phyloP scores from a whole-genome alignment of 139 green algal species.

The Chlamydomonas sphaeroides region DNA sequence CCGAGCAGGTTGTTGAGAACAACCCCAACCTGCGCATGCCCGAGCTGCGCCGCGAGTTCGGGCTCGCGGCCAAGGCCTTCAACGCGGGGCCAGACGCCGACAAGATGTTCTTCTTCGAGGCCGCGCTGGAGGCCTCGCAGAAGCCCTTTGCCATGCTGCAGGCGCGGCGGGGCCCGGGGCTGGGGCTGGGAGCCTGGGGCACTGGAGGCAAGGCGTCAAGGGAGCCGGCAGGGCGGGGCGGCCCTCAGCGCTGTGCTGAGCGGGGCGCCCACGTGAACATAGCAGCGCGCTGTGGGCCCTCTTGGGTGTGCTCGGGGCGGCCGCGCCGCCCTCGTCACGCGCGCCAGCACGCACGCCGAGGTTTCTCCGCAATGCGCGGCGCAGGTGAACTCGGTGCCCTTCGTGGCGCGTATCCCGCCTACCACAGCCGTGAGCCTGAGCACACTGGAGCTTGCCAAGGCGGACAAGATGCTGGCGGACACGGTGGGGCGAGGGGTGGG shows the following conservation, averaged over 20 bases:
- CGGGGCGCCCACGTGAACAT: no score
- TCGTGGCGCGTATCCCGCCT: slow-evolving; percentile 58
- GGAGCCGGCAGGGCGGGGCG: no score
- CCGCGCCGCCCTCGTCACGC: no score
- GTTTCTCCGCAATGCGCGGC: neutral
- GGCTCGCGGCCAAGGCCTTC: slow-evolving; percentile 44
- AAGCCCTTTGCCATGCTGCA: slow-evolving; percentile 64
- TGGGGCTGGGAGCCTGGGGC: no score
- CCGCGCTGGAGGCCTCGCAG: slow-evolving; percentile 58
- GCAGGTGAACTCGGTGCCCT: slow-evolving; percentile 67
- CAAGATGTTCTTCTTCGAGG: slow-evolving; percentile 71
- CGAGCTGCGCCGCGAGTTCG: slow-evolving; percentile 39
- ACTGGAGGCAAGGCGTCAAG: no score
- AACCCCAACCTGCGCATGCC: slow-evolving; percentile 29
- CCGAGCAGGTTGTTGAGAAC: slow-evolving; percentile 6
- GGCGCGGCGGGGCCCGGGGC: neutral
- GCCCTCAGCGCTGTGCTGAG: no score
- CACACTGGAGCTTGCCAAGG: slow-evolving; percentile 14
- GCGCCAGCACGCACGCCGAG: no score
- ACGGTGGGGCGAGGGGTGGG: neutral
- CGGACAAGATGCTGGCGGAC: slow-evolving; percentile 46
- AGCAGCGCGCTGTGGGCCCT: no score
- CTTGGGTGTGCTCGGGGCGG: no score
- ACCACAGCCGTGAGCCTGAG: slow-evolving; percentile 26
- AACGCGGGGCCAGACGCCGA: slow-evolving; percentile 1